These are phyloP conservation scores for Apiotrichum siamense DNA, from an alignment of 1,284 basidiomycete species.

Conservation along the genomic window DNA sequence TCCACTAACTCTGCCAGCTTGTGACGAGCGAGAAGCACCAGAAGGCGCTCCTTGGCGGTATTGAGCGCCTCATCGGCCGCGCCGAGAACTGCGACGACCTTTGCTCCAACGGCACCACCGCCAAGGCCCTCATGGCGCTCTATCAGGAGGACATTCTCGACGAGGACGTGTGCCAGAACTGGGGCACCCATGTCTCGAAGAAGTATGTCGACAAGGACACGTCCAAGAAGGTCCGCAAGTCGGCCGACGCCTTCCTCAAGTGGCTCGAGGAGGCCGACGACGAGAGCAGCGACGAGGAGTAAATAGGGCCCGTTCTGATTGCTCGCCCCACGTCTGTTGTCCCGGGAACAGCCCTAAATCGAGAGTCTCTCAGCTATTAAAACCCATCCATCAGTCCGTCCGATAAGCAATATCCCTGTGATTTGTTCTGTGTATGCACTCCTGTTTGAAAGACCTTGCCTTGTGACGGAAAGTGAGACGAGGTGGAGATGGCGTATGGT, in stretches of 20 bases:
- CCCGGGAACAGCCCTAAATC: too few species aligned
- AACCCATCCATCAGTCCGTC: neutral
- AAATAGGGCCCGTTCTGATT: neutral
- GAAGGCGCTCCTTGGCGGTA: conserved; percentile 83
- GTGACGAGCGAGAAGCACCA: conserved; percentile 78
- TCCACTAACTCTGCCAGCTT: conserved; percentile 37
- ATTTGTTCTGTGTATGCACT: too few species aligned
- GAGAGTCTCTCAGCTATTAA: neutral
- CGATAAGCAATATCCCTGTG: too few species aligned
- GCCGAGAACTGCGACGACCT: conserved; percentile 51
- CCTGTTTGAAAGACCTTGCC: too few species aligned
- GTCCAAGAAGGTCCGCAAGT: conserved; percentile 92
- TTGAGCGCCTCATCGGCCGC: conserved; percentile 75
- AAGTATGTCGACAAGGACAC: conserved; percentile 96
- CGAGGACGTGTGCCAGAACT: conserved; percentile 82
- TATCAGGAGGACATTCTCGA: conserved; percentile 92
- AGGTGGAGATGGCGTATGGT: too few species aligned
- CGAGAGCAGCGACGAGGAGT: conserved; percentile 8
- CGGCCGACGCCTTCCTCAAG: conserved; percentile 88
- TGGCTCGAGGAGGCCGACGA: conserved; percentile 23
- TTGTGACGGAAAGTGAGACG: too few species aligned
- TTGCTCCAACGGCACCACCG: conserved; percentile 31
- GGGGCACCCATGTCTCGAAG: conserved; percentile 96
- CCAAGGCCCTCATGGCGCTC: conserved; percentile 87
- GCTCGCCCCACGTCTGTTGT: neutral